A percentile compares a stretch with the other conserved stretches of the same genome.
These are phyloP conservation scores for Agaricus subrufescens DNA, from an alignment of 768 basidiomycete species.

Conservation along the genomic window DNA sequence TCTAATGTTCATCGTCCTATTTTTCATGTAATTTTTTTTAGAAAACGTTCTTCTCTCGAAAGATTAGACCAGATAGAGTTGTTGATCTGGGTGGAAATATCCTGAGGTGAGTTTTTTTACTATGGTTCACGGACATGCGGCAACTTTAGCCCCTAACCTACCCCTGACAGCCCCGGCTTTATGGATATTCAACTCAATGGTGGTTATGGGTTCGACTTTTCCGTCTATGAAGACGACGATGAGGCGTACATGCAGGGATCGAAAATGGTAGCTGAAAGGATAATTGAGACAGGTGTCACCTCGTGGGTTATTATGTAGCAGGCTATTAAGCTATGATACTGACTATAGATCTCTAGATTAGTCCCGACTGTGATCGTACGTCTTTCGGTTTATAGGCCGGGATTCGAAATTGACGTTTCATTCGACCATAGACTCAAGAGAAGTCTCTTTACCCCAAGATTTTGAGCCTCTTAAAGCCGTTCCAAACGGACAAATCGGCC, in stretches of 20 bases:
- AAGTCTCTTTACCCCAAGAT: constrained; percentile 69
- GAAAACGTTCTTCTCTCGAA: constrained; percentile 63
- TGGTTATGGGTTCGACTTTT: constrained; percentile 85
- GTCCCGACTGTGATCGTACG: constrained; percentile 71
- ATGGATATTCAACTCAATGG: constrained; percentile 91
- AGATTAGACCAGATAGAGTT: constrained; percentile 54
- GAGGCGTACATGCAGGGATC: constrained; percentile 64
- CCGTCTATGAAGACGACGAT: constrained; percentile 71
- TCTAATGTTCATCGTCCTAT: neutral
- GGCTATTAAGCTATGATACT: constrained; percentile 9
- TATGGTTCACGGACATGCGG: neutral
- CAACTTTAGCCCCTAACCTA: neutral
- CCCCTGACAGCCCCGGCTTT: constrained; percentile 62
- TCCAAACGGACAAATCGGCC: constrained; percentile 59
- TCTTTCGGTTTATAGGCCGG: constrained; percentile 4
- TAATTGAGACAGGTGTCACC: constrained; percentile 86
- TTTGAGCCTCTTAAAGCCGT: constrained; percentile 63
- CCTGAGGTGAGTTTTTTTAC: constrained; percentile 44
- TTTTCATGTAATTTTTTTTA: constrained; percentile 23
- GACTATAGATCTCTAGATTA: constrained; percentile 29
- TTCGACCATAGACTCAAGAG: constrained; percentile 62
- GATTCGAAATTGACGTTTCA: neutral
- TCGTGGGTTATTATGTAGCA: constrained; percentile 48
- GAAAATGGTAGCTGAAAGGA: constrained; percentile 64
- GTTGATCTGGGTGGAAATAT: constrained; percentile 77